These are phyloP conservation scores for Aspergillus aculeatinus DNA, from an alignment of 2,329 filamentous ascomycete species.

Conservation along the genomic window DNA sequence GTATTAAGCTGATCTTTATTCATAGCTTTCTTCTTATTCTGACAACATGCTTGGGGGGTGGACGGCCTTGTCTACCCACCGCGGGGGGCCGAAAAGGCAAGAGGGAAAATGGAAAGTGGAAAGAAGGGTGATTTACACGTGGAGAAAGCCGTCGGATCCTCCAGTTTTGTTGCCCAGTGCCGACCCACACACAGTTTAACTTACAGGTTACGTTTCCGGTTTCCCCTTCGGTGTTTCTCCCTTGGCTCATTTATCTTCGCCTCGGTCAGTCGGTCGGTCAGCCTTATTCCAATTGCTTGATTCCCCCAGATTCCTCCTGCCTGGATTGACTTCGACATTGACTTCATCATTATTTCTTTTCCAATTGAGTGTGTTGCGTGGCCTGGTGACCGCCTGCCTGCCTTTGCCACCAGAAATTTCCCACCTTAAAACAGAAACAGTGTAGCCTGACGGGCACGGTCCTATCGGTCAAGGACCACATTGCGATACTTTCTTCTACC, in stretches of 20 bases:
- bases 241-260: constrained; percentile 1
- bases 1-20: too few relatives aligned
- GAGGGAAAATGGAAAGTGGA: too few relatives aligned
- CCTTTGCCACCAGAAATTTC: constrained; percentile 9
- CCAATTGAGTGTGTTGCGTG: not conserved
- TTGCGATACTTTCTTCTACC: constrained; percentile 5
- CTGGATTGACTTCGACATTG: not conserved
- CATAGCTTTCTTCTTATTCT: too few relatives aligned
- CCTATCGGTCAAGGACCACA: constrained; percentile 13
- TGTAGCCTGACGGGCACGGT: constrained; percentile 32
- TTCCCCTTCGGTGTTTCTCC: constrained; percentile 9
- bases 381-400: not conserved
- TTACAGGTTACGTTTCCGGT: constrained; percentile 14
- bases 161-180: not conserved
- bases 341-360: not conserved
- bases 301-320: not conserved
- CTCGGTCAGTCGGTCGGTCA: not conserved
- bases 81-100: not conserved
- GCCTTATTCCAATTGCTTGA: not conserved
- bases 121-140: constrained; percentile 20
- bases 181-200: constrained; percentile 12
- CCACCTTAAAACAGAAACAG: constrained; percentile 19
- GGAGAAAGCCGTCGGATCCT: constrained; percentile 11
- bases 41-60: too few relatives aligned
- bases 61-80: too few relatives aligned